Conservation (phyloP, 1,284 basidiomycete species). For the Rhodotorula sp. region DNA sequence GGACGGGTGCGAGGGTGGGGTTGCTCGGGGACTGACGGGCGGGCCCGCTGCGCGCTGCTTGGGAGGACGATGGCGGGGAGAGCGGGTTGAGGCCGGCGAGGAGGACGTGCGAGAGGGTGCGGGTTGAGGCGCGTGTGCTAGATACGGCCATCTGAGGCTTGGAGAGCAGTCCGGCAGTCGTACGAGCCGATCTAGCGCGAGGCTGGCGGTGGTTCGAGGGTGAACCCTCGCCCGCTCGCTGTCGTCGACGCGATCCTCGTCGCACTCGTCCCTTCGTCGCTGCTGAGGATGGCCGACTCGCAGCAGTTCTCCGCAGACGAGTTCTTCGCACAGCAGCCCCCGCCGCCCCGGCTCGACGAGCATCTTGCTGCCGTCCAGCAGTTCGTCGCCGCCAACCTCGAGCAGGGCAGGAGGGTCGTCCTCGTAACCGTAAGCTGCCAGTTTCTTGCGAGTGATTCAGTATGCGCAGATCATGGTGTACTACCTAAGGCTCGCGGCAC, state of each 20-base stretch:
- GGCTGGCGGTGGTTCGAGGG: no score
- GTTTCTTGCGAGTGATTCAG: background rate
- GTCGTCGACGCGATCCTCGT: no score
- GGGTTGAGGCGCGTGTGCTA: background rate
- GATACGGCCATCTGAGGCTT: background rate
- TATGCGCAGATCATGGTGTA: no score
- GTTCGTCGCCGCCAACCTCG: slow-evolving; percentile 71
- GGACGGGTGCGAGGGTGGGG: slow-evolving; percentile 24
- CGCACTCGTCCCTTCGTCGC: background rate
- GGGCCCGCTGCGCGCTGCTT: background rate
- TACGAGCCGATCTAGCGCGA: background rate
- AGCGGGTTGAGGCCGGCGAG: slow-evolving; percentile 39
- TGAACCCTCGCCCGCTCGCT: background rate
- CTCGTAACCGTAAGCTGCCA: slow-evolving; percentile 78
- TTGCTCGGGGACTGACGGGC: slow-evolving; percentile 27
- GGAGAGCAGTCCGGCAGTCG: background rate
- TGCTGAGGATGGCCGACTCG: background rate
- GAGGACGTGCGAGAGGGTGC: slow-evolving; percentile 34
- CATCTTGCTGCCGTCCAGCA: slow-evolving; percentile 64
- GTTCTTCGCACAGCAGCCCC: slow-evolving; percentile 81
- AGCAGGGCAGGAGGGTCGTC: slow-evolving; percentile 73
- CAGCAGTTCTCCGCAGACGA: slow-evolving; percentile 65
- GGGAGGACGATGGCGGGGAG: slow-evolving; percentile 24
- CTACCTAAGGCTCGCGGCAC: no score
- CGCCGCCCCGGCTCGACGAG: slow-evolving; percentile 68